Evolutionary conservation across 2,329 filamentous ascomycete species (phyloP).

Genomic region (Pseudonectria foliicola): DNA sequence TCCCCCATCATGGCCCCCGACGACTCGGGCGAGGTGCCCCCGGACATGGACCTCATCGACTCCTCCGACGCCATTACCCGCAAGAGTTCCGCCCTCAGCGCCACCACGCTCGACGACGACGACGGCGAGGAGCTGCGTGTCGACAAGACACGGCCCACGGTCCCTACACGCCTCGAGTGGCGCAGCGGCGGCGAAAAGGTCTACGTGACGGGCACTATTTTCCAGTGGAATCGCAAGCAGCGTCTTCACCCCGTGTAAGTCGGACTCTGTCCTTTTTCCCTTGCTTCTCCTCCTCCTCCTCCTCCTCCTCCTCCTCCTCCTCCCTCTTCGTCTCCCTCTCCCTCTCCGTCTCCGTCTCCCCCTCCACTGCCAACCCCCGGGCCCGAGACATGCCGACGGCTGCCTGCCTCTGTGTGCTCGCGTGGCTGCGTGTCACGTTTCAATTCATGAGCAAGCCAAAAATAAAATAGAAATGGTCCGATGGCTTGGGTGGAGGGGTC

Average conservation of each 20-base stretch:
- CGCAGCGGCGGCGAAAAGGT: constrained; percentile 75
- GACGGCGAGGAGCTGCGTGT: constrained; percentile 69
- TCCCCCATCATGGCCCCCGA: constrained; percentile 78
- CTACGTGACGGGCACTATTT: constrained; percentile 95
- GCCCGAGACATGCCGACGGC: constrained; percentile 16
- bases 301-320: constrained; percentile 1
- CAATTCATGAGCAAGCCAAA: too few species aligned
- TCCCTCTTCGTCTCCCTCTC: neutral
- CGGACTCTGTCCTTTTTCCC: neutral
- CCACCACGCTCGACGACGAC: constrained; percentile 67
- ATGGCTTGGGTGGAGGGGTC: too few species aligned
- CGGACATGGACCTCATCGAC: constrained; percentile 46
- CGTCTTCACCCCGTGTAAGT: constrained; percentile 78
- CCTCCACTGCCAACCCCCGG: constrained; percentile 1
- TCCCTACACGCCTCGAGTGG: constrained; percentile 86
- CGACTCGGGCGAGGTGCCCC: constrained; percentile 45
- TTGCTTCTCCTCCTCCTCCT: neutral
- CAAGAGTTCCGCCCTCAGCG: constrained; percentile 52
- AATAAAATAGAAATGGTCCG: too few species aligned
- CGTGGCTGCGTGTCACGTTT: constrained; percentile 15
- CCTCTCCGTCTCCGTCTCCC: constrained; percentile 1
- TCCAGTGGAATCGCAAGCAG: constrained; percentile 95
- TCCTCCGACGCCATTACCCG: constrained; percentile 43
- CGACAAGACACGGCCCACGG: constrained; percentile 67
- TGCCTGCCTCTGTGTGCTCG: constrained; percentile 18